phyloP scores from a whole-genome alignment of 2,329 filamentous ascomycete genomes.

The Claviceps sp. region DNA sequence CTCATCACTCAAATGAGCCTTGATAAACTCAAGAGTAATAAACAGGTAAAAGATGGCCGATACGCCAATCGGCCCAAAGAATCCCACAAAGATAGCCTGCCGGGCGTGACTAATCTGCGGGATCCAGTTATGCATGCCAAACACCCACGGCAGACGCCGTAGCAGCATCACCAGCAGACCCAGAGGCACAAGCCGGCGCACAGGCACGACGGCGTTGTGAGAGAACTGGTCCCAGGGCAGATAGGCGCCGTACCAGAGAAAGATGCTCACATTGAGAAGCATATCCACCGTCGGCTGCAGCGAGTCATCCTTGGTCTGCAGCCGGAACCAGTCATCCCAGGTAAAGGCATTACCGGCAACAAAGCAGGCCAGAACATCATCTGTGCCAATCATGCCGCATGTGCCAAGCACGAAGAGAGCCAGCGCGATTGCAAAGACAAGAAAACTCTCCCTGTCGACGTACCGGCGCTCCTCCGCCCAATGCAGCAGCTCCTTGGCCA shows the following conservation, averaged over 20 bases:
- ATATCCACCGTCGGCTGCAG: constrained; percentile 93
- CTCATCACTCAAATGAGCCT: constrained; percentile 32
- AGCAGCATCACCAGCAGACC: constrained; percentile 66
- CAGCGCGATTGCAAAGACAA: constrained; percentile 74
- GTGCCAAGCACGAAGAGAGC: constrained; percentile 81
- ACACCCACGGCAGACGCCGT: constrained; percentile 63
- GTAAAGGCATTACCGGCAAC: constrained; percentile 85
- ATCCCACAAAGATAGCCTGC: constrained; percentile 77
- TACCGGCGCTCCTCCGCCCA: constrained; percentile 72
- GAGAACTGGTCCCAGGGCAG: constrained; percentile 67
- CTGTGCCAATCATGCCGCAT: constrained; percentile 73
- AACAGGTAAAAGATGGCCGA: constrained; percentile 86
- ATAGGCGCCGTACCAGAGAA: constrained; percentile 82
- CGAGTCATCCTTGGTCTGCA: constrained; percentile 79
- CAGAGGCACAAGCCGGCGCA: constrained; percentile 59
- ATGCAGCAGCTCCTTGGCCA: constrained; percentile 70
- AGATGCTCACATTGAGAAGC: constrained; percentile 78
- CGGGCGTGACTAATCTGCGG: constrained; percentile 61
- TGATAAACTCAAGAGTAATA: constrained; percentile 62
- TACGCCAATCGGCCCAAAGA: constrained; percentile 87
- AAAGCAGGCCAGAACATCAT: constrained; percentile 86
- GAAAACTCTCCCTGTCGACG: constrained; percentile 75
- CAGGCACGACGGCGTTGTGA: constrained; percentile 52
- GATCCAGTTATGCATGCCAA: constrained; percentile 60
- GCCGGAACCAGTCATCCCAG: constrained; percentile 87